Evolutionary conservation across 768 basidiomycete species (phyloP).

Genomic region (Dioszegia hungarica): DNA sequence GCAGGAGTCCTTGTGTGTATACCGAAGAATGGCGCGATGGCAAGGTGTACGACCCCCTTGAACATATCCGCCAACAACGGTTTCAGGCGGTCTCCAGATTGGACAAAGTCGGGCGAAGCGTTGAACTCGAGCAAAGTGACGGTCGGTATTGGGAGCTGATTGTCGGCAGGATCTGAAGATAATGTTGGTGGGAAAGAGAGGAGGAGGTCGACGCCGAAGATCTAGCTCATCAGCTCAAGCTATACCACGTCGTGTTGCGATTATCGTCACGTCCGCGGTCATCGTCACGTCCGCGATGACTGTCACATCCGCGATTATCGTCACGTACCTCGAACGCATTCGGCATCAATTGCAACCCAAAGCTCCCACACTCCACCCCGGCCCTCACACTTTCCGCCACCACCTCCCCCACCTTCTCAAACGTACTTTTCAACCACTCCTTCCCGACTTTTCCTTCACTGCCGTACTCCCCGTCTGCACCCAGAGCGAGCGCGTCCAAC

Average conservation of each 20-base stretch:
- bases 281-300: neutral
- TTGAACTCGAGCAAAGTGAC: constrained; percentile 86
- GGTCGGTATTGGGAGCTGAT: constrained; percentile 20
- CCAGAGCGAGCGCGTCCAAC: constrained; percentile 22
- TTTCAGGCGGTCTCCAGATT: constrained; percentile 75
- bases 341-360: constrained; percentile 61
- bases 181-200: constrained; percentile 53
- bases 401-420: constrained; percentile 60
- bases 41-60: constrained; percentile 61
- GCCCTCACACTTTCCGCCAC: constrained; percentile 81
- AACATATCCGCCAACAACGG: constrained; percentile 81
- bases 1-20: neutral
- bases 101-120: constrained; percentile 90
- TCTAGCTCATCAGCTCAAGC: constrained; percentile 33
- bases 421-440: constrained; percentile 55
- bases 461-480: constrained; percentile 3
- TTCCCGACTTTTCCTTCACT: constrained; percentile 38
- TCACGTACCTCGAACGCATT: constrained; percentile 73
- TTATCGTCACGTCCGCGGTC: neutral
- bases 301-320: neutral
- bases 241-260: neutral
- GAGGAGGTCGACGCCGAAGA: constrained; percentile 91
- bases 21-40: constrained; percentile 61
- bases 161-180: neutral
- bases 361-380: constrained; percentile 65